Base-by-base conservation (phyloP, 2,329 filamentous ascomycete genomes). In the Aspergillus ibericus region DNA sequence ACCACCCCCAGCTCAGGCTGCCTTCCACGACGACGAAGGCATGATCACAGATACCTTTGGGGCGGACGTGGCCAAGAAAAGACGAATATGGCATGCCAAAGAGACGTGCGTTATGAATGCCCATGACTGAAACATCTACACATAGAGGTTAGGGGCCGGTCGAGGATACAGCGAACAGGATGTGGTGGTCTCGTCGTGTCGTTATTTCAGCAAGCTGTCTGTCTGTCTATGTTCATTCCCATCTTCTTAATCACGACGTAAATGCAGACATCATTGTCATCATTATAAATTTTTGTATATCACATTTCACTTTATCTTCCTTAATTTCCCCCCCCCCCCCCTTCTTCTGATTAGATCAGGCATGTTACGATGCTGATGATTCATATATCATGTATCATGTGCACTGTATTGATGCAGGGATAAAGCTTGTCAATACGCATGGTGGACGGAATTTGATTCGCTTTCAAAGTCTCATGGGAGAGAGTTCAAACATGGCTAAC, bases 51-150 rank as follows among this genome's bases (percentile, higher is more conserved):
- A 77, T 58, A 75, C 74, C 0, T 77, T 77, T 59, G 74, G 72
- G n/a, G 63, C 63, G n/a, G 74, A 73, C 53, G 69, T 73, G 0
- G 73, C 76, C 44, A 72, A 72, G 51, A 75, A 71, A 63, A 64
- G 80, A 55, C 72, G 77, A 25, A 75, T 75, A 56, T 81, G 79
- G 80, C 72, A 78, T 67, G 67, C 73, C 38, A 76, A 73, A 61
- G 80, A 81, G 63, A 66, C 73, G 13, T 81, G 79, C 70, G 70
- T 75, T 32, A 72, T 81, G 60, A 65, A 77, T 67, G 78, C 78
- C 42, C 62, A 66, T 54, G 67, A 68, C 52, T 73, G 59, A 68
- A 18, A 44, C 36, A 20, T 18, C n/a, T 22, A 50, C n/a, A n/a
- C 15, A 40, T 52, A 13, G 2, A 12, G n/a, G 20, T 22, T 42